Base-by-base conservation (phyloP, 768 basidiomycete species). In the Boletus huronensis region DNA sequence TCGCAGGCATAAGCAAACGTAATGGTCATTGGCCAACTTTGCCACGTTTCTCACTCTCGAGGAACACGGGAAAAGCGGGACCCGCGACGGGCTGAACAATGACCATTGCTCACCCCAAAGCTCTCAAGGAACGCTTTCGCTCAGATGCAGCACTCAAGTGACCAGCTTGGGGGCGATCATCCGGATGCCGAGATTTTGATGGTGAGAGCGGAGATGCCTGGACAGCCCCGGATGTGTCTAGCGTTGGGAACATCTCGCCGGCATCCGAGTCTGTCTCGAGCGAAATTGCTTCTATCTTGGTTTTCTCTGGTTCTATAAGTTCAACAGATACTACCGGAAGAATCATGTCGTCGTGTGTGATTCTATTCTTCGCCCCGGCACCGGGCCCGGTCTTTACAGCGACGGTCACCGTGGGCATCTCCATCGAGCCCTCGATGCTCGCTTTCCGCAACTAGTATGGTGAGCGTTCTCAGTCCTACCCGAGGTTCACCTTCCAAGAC, bases 311-410 rank as follows among this genome's bases (percentile, higher is more conserved):
- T 40, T 38, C 44, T 50, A 41, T 40, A 36, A 34, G 34, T 21
- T 55, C 61, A 43, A 46, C 10, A 31, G 39, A 48, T 42, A 25
- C 23, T n/a, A 43, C 50, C 36, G 51, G 38, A 50, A 23, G 28
- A 51, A 54, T 48, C 55, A 17, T 60, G 54, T 53, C 52, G 43
- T 48, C 47, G 45, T 50, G 46, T 34, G 44, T 40, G 41, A 29
- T 61, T 52, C 64, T 67, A 29, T 61, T 52, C 64, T 67, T 60
- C 28, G 47, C 34, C 40, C 58, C 65, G 59, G 61, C 39, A 21
- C 61, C 56, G 58, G 58, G 9, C 23, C 51, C 56, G 62, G 58
- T 38, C 34, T 55, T 38, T 42, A 44, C 52, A 42, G 29, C 23
- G 48, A 54, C 35, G 41, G 57, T 42, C 54, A 48, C 53, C 50